Evolutionary conservation across 495 filamentous ascomycete species (phyloP), one percentile per base, ranked within the genome.

Genomic region (Hypoxylon lienhwacheense): DNA sequence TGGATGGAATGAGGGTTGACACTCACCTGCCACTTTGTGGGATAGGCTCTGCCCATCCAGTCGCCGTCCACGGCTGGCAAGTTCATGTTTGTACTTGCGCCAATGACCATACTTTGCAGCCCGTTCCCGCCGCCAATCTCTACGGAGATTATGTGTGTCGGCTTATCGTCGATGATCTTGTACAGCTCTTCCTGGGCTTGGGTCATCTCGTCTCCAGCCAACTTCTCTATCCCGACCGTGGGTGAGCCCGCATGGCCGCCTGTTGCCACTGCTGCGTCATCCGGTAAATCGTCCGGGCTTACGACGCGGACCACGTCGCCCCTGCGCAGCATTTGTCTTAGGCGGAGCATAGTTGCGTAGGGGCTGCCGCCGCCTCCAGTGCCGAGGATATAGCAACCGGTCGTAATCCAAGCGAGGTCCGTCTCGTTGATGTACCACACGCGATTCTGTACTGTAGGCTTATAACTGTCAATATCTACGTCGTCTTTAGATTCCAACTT

Each of bases 311-410:
- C 71, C 0, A 71, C 63, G 24, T 70, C 73, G 8, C 78, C 78
- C 12, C 65, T 59, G 4, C 73, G 72, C 0, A 81, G 64, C 26
- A 78, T 72, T n/a, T 73, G 63, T 0, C 73, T 66, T 7, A 79
- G 68, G 7, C 62, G 67, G 11, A 77, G 63, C 66, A 71, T 72
- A 12, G 70, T 62, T 4, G 72, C 58, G 39, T 77, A 78, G 7
- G 78, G 78, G 7, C 69, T 75, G 3, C 78, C 78, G 8, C 83
- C 82, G 0, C 82, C 82, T 5, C 81, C 83, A 0, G 77, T 81
- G 4, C 82, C 83, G 10, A 86, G 77, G 46, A 86, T 77, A 50
- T 82, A 81, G 56, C 80, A 81, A 1, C 83, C 83, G 16, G 73
- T 75, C 1, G 77, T 69, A 15, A 86, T 79, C 69, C 78, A 86